These are phyloP conservation scores for Parvularia atlantis DNA, from an alignment of 78 protist species.

Conservation along the genomic window DNA sequence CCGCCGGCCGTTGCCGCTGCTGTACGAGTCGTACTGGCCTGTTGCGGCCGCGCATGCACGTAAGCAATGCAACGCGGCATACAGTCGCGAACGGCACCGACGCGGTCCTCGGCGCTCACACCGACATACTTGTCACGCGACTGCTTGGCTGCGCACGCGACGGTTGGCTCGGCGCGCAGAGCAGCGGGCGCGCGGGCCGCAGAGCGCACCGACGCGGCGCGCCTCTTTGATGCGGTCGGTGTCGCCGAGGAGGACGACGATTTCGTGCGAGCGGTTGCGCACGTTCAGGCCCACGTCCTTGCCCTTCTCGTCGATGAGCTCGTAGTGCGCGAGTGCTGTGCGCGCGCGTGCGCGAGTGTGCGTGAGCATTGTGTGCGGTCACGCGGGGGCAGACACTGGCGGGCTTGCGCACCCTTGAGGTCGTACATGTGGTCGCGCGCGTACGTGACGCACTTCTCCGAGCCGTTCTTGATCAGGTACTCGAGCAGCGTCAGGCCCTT, in stretches of 20 bases:
- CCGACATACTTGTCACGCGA: slow-evolving; percentile 4
- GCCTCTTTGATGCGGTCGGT: neutral
- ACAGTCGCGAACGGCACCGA: too few species aligned
- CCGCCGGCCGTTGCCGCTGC: too few species aligned
- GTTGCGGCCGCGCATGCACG: too few species aligned
- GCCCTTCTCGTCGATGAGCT: slow-evolving; percentile 5
- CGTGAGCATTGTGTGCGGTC: too few species aligned
- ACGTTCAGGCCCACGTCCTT: slow-evolving; percentile 21
- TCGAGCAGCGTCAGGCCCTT: slow-evolving; percentile 29
- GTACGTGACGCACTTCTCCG: slow-evolving; percentile 3
- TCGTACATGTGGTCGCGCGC: slow-evolving; percentile 19
- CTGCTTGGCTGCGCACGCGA: neutral
- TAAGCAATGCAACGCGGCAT: too few species aligned
- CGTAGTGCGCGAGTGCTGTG: slow-evolving; percentile 2
- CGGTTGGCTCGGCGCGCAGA: slow-evolving; percentile 21
- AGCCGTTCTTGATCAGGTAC: slow-evolving; percentile 25
- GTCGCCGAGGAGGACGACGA: slow-evolving; percentile 9
- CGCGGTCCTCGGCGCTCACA: neutral
- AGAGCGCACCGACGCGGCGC: too few species aligned
- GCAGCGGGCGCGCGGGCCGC: too few species aligned
- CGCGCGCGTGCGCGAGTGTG: too few species aligned
- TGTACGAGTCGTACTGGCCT: too few species aligned
- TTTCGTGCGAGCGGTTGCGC: slow-evolving; percentile 23
- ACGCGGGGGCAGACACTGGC: too few species aligned
- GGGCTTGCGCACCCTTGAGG: too few species aligned